Evolutionary conservation across 1,284 basidiomycete genomes (phyloP).

Genomic region (Mycosarcoma maydis): DNA sequence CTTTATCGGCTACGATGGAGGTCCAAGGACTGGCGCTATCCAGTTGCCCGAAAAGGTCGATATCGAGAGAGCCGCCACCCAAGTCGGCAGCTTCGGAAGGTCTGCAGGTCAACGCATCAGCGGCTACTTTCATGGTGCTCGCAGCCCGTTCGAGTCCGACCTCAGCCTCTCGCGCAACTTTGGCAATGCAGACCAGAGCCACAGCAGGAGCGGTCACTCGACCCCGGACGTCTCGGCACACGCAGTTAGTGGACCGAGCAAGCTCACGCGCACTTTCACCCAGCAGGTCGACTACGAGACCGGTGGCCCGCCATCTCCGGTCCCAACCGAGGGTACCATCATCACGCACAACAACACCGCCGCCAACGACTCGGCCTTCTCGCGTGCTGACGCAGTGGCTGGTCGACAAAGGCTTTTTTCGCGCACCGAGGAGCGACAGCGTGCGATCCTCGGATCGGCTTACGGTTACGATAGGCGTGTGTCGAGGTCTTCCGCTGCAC

Average conservation of each 20-base stretch:
- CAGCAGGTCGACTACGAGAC: constrained; percentile 63
- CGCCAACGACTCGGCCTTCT: constrained; percentile 49
- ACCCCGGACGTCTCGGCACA: constrained; percentile 9
- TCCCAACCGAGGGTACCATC: constrained; percentile 47
- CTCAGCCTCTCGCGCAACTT: constrained; percentile 42
- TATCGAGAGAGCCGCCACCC: constrained; percentile 43
- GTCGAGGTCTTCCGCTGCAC: constrained; percentile 24
- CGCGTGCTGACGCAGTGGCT: constrained; percentile 13
- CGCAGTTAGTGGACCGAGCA: constrained; percentile 2
- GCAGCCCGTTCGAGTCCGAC: constrained; percentile 32
- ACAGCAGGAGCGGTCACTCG: constrained; percentile 13
- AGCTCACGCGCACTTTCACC: constrained; percentile 54
- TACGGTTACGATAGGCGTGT: constrained; percentile 51
- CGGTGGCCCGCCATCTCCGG: constrained; percentile 59
- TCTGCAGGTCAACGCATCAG: constrained; percentile 57
- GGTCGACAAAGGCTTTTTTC: constrained; percentile 41
- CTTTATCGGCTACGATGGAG: constrained; percentile 87
- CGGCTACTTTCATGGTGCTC: constrained; percentile 50
- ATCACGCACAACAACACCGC: constrained; percentile 44
- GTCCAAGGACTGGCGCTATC: constrained; percentile 54
- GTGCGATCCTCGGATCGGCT: constrained; percentile 51
- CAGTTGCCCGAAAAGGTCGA: constrained; percentile 54
- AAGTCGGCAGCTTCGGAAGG: constrained; percentile 52
- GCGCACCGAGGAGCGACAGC: constrained; percentile 52
- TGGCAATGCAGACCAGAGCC: neutral